Base-by-base conservation (phyloP, 805 yeast genomes). In the Kodamaea nitidulidarum region DNA sequence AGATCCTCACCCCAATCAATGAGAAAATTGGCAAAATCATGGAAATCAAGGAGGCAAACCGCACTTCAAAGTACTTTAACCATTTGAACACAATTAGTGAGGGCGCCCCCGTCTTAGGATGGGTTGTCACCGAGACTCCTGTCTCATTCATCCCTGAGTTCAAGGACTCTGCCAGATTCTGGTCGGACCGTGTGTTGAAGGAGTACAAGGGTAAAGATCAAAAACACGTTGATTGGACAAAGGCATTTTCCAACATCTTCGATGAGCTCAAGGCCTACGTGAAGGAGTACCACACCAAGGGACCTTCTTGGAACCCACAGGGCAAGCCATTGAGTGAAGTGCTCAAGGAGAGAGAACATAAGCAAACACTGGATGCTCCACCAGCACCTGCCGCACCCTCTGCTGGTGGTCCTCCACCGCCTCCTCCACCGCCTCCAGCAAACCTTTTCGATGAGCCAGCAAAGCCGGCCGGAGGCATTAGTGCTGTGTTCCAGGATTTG, bases 361-460 rank as follows among this genome's bases (percentile, higher is more conserved):
- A 14, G 17, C 16, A n/a, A n/a, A n/a, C 39, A 10, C 11, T 39
- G 12, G 34, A 42, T 20, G 31, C 37, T 16, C 25, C 77, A 2
- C 49, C 73, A 6, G 60, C 63, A 15, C 36, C 43, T 9, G 39
- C 37, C 16, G 20, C 77, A 3, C 48, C 73, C 6, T 60, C 63
- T 15, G 32, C 43, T 4, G 39, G 41, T 25, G 44, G 40, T 11
- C 36, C 61, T 50, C 86, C 90, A 5, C 95, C 95, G 12, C 97
- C 97, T 2, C 95, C 95, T 2, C 95, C 95, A 3, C 87, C 95
- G 2, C 95, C 96, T 7, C 91, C 95, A 18, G 80, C 95, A 7
- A 66, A 80, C 41, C 68, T 84, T 26, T 85, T 79, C 54, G 65
- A 60, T 6, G 46, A 38, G 3, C 30, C 40, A 4, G 24, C 47